Evolutionary conservation across 148 eudicot species (phyloP).

Genomic region (Heliosperma pusillum): DNA sequence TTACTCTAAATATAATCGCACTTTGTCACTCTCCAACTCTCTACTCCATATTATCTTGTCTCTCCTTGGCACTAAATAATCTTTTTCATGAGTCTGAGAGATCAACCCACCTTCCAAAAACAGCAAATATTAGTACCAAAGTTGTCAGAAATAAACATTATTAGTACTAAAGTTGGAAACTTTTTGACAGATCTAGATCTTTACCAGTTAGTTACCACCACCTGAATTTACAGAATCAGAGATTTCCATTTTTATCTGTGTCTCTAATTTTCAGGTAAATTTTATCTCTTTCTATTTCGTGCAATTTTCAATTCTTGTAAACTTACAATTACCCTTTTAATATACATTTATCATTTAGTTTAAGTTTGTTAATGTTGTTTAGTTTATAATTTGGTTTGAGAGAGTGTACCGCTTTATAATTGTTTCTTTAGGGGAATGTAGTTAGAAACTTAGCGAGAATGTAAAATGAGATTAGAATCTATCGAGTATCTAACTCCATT

Average conservation of each 20-base stretch:
- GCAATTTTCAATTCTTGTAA: background rate
- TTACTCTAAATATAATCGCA: too few species aligned
- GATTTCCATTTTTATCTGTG: background rate
- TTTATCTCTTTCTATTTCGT: background rate
- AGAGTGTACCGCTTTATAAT: too few species aligned
- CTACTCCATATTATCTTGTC: too few species aligned
- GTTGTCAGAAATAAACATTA: background rate
- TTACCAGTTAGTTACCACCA: background rate
- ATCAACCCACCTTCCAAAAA: constrained; percentile 5
- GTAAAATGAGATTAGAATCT: too few species aligned
- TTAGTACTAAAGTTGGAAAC: constrained; percentile 1
- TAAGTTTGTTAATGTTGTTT: background rate
- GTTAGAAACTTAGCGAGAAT: too few species aligned
- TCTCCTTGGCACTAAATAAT: too few species aligned
- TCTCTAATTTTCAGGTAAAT: constrained; percentile 12
- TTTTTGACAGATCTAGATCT: constrained; percentile 4
- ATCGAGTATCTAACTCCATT: too few species aligned
- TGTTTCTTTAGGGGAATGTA: too few species aligned
- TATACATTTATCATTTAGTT: too few species aligned
- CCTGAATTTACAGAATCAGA: background rate
- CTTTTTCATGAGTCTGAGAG: background rate
- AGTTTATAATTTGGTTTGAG: too few species aligned
- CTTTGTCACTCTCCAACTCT: too few species aligned
- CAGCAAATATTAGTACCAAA: background rate
- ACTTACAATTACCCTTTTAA: too few species aligned